A percentile compares a stretch with the other conserved stretches of the same genome.
Evolutionary conservation across 2,329 filamentous ascomycete species (phyloP).

Genomic region (Cercospora nicotianae): DNA sequence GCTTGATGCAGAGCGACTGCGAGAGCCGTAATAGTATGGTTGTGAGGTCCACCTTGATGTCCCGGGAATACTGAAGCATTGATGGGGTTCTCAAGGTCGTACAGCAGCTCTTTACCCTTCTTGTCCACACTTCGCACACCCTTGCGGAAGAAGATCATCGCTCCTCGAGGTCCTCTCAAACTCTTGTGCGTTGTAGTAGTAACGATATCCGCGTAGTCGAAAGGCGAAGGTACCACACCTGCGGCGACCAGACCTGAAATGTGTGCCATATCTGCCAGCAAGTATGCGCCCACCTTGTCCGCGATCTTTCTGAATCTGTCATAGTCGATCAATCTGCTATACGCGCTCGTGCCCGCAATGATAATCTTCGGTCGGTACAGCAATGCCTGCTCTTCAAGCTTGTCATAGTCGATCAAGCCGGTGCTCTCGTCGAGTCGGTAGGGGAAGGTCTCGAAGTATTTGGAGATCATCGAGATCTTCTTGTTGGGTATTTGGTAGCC

Average conservation of each 20-base stretch:
- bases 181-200: conserved; percentile 99
- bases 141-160: conserved; percentile 98
- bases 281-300: conserved; percentile 80
- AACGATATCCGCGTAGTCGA: conserved; percentile 86
- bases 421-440: conserved; percentile 90
- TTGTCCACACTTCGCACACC: conserved; percentile 79
- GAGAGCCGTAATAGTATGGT: conserved; percentile 96
- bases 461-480: conserved; percentile 99
- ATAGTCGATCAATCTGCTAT: conserved; percentile 95
- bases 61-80: conserved; percentile 97
- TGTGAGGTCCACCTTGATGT: conserved; percentile 96
- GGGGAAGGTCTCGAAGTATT: conserved; percentile 97
- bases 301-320: conserved; percentile 85
- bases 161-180: conserved; percentile 87
- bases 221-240: conserved; percentile 86
- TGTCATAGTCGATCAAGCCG: conserved; percentile 91
- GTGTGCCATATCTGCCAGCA: conserved; percentile 95
- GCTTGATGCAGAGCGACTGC: conserved; percentile 94
- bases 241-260: conserved; percentile 93
- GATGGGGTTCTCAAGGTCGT: conserved; percentile 89
- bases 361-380: conserved; percentile 95
- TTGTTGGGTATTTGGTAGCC: conserved; percentile 94
- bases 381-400: conserved; percentile 80
- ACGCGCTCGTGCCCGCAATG: conserved; percentile 90
- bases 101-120: conserved; percentile 72